Conservation (phyloP, 805 yeast genomes). For the Candida ponderosae region DNA sequence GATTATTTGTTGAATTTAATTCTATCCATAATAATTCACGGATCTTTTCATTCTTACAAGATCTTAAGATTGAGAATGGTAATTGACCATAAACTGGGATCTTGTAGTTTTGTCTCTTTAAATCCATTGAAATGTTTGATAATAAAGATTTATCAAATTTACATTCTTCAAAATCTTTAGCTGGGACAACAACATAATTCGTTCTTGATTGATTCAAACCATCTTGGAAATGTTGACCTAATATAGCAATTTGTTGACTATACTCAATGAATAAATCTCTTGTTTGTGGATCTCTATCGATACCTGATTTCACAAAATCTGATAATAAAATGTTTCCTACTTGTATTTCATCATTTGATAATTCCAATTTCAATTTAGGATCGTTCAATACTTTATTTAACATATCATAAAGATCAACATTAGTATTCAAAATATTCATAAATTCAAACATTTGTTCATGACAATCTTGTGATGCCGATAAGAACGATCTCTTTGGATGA, state of each 20-base stretch:
- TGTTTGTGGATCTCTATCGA: slow-evolving; percentile 59
- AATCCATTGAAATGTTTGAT: slow-evolving; percentile 23
- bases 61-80: slow-evolving; percentile 57
- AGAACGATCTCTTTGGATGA: slow-evolving; percentile 69
- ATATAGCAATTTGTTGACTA: slow-evolving; percentile 71
- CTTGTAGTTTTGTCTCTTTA: slow-evolving; percentile 32
- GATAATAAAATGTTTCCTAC: slow-evolving; percentile 76
- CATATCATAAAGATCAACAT: slow-evolving; percentile 57
- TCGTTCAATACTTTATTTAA: slow-evolving; percentile 47
- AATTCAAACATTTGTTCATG: slow-evolving; percentile 87
- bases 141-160: slow-evolving; percentile 12
- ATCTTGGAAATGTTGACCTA: slow-evolving; percentile 66
- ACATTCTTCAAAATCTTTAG: slow-evolving; percentile 11
- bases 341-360: slow-evolving; percentile 68
- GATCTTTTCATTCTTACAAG: slow-evolving; percentile 45
- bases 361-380: slow-evolving; percentile 17
- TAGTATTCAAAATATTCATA: slow-evolving; percentile 88
- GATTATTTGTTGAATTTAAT: slow-evolving; percentile 54
- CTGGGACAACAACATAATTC: slow-evolving; percentile 14
- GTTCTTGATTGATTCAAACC: slow-evolving; percentile 14
- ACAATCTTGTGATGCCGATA: slow-evolving; percentile 76
- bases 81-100: slow-evolving; percentile 56
- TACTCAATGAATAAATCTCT: slow-evolving; percentile 66
- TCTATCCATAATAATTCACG: slow-evolving; percentile 70
- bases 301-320: slow-evolving; percentile 89